Base-by-base conservation (phyloP, 2,329 filamentous ascomycete species). In the Aspergillus novofumigatus region DNA sequence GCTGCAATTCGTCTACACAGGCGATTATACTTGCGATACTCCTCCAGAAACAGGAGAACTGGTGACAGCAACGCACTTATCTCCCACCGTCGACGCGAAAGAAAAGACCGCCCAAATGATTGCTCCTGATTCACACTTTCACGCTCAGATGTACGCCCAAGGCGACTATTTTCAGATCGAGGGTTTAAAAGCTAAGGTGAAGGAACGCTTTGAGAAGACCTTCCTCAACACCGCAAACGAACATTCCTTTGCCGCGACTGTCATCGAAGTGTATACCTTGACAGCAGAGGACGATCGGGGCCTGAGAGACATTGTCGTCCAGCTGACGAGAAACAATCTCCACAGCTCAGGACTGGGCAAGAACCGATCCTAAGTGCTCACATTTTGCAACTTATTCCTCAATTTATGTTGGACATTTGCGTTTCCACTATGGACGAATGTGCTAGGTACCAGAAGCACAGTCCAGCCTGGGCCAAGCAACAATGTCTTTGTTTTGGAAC, bases 91-190 rank as follows among this genome's bases (percentile, higher is more conserved):
- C 8, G 38, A 14, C 38, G 9, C 17, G 17, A 20, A n/a, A 42
- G 38, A 8, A 20, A 9, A 42, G 17, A 14, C 10, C 29, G 6
- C 38, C 20, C 0, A 1, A 20, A n/a, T 0, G 6, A 20, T 6
- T 42, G 20, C 2, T 42, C 38, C 4, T 7, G 17, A 8, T 17
- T 42, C 38, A 42, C 8, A 20, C 6, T 25, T 53, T 2, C 44
- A 49, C 21, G 52, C 32, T 3, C 44, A 35, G 14, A 54, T 54
- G 29, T 54, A 54, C 14, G 20, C 44, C n/a, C 44, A 48, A 41
- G 52, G 52, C n/a, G 26, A 32, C 7, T 54, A 54, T n/a, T 54
- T 54, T 20, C 44, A 49, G 28, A 29, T 54, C 3, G 28, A 54
- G 20, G 44, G 20, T 17, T 25, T 54, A 8, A 35, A 38, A 7